A percentile compares a stretch with the other conserved stretches of the same genome.
These are phyloP conservation scores for Lepidium sativum DNA, from an alignment of 345 rosid genomes.

Conservation along the genomic window DNA sequence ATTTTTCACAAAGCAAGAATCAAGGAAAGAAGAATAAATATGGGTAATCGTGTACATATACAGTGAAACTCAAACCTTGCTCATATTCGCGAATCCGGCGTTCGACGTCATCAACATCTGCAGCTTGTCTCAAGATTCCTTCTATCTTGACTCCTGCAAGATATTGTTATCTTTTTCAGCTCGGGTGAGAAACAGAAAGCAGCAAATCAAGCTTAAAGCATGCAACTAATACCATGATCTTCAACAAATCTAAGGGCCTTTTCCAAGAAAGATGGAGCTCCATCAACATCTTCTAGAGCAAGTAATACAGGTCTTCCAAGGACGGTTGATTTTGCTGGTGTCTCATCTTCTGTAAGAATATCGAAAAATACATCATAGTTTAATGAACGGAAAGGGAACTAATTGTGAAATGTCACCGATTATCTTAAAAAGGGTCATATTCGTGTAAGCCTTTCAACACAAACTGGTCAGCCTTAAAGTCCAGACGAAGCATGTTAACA, in stretches of 20 bases:
- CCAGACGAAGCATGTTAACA: slow-evolving; percentile 1
- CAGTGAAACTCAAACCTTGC: slow-evolving; percentile 49
- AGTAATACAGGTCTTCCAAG: slow-evolving; percentile 80
- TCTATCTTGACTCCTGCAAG: slow-evolving; percentile 71
- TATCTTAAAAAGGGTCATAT: not conserved
- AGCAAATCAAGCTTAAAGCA: slow-evolving; percentile 5
- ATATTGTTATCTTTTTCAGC: slow-evolving; percentile 22
- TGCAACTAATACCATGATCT: slow-evolving; percentile 59
- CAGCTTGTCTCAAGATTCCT: slow-evolving; percentile 98
- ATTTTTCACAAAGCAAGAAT: not conserved
- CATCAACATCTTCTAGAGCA: slow-evolving; percentile 96
- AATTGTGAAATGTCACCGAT: not conserved
- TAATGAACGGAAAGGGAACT: slow-evolving; percentile 10
- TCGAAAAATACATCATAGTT: slow-evolving; percentile 2
- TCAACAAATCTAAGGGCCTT: slow-evolving; percentile 91
- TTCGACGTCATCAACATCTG: slow-evolving; percentile 94
- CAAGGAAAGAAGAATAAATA: not conserved
- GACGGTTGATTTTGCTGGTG: slow-evolving; percentile 44
- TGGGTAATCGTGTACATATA: not conserved
- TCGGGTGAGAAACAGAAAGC: not conserved
- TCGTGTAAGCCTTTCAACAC: slow-evolving; percentile 3
- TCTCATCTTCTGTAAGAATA: slow-evolving; percentile 47
- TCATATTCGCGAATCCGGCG: slow-evolving; percentile 82
- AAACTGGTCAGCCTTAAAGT: not conserved
- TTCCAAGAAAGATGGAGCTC: slow-evolving; percentile 95